Conservation (phyloP, 2,329 filamentous ascomycete species). For the Xylariales sp. region DNA sequence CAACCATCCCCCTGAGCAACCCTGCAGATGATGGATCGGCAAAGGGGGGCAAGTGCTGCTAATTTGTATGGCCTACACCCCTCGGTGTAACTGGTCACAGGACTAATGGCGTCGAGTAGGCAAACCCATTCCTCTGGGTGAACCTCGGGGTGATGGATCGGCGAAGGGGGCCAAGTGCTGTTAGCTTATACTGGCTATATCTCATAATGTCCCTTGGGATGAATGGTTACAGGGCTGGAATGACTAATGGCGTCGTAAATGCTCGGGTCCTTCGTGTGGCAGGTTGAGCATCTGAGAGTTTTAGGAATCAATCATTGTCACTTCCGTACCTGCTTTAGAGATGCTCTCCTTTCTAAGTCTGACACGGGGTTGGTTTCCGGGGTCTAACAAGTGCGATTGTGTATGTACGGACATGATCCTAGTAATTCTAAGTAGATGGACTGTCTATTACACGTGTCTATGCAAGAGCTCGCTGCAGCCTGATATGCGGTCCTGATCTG, state of each 20-base stretch:
- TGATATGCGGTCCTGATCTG: too few relatives aligned
- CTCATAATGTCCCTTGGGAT: conserved; percentile 17
- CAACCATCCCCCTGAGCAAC: conserved; percentile 83
- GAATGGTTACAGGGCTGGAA: conserved; percentile 27
- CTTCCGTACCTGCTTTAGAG: conserved; percentile 6
- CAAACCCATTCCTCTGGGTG: conserved; percentile 81
- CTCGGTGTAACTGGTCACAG: too few relatives aligned
- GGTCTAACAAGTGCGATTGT: too few relatives aligned
- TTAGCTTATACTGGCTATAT: conserved; percentile 41
- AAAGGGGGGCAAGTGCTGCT: conserved; percentile 82
- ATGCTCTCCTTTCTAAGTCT: too few relatives aligned
- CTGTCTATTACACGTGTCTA: too few relatives aligned
- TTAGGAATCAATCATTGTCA: conserved; percentile 10
- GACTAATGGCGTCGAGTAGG: too few relatives aligned
- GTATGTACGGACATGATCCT: too few relatives aligned
- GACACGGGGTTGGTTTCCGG: too few relatives aligned
- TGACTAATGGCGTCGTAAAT: conserved; percentile 29
- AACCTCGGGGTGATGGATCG: conserved; percentile 70
- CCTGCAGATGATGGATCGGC: conserved; percentile 69
- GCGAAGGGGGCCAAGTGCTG: conserved; percentile 80
- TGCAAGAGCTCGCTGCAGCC: too few relatives aligned
- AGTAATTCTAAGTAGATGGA: too few relatives aligned
- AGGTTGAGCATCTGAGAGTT: conserved; percentile 11
- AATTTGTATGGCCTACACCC: conserved; percentile 30
- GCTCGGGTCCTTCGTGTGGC: conserved; percentile 21